Base-by-base conservation (phyloP, 805 yeast species). In the Lachancea thermotolerans region DNA sequence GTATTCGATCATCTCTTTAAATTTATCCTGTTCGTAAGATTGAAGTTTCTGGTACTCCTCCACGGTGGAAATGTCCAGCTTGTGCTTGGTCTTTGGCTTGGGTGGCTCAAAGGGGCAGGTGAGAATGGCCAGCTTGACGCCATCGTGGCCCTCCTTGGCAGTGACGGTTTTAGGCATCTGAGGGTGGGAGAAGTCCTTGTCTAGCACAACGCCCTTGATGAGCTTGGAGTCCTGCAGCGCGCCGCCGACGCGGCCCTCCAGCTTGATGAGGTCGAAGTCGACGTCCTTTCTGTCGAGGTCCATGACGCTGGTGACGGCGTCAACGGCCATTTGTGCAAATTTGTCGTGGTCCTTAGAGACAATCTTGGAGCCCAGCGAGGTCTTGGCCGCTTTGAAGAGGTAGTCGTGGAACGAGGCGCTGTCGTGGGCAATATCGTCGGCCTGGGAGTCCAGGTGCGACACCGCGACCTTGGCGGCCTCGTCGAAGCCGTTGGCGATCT, bases 41-140 rank as follows among this genome's bases (percentile, higher is more conserved):
- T 95, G 99, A 62, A 93, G 76, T 51, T 79, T 83, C 65, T 84
- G 78, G 70, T 90, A 93, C 69, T 93, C 99, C 59, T 90, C 97
- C 16, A 89, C 96, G n/a, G 85, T 70, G 12, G 91, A 78, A 52
- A 91, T 91, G 64, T 91, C 96, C 58, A 91, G 75, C 75, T 91
- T 91, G 71, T 91, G 99, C 70, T 93, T 93, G 18, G 99, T 93
- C 72, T 93, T 93, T 55, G 99, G 99, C 71, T 93, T 93, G 58
- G 99, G 99, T 35, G 99, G 99, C 73, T 93, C 99, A 63, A 93
- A 93, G 57, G 99, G 98, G 72, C 98, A 91, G 2, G 99, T 93
- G 62, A 93, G 75, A 54, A 93, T 91, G 40, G 98, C 98, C 49
- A 93, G 75, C 64, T 86, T 88, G 52, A 88, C 95, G 49, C 72